Conservation (phyloP, 1,284 basidiomycete genomes). For the Albatrellus sp. region DNA sequence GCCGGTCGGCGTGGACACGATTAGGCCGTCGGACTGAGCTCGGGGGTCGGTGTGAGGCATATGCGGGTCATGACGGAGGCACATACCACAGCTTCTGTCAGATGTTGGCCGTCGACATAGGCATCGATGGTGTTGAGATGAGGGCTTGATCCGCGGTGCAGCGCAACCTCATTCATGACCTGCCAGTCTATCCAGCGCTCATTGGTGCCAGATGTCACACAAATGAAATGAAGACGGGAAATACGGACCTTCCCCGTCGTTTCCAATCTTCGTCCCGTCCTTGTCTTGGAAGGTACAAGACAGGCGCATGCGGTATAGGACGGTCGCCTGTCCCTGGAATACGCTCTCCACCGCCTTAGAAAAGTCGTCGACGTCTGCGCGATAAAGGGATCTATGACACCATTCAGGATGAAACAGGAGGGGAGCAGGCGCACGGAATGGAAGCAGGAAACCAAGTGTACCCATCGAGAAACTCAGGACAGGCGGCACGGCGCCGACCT, state of each 20-base stretch:
- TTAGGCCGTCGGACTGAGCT: conserved; percentile 83
- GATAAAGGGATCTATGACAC: background rate
- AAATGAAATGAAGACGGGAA: background rate
- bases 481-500: conserved; percentile 80
- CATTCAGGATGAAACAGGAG: background rate
- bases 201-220: background rate
- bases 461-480: conserved; percentile 96
- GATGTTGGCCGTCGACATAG: conserved; percentile 89
- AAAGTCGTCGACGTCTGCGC: conserved; percentile 70
- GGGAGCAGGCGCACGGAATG: conserved; percentile 68
- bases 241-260: conserved; percentile 40
- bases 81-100: conserved; percentile 90
- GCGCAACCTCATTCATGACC: conserved; percentile 94
- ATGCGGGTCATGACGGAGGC: conserved; percentile 3
- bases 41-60: conserved; percentile 6
- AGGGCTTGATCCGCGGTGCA: conserved; percentile 85
- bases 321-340: conserved; percentile 61
- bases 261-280: conserved; percentile 41
- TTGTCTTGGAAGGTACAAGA: conserved; percentile 67
- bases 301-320: conserved; percentile 81
- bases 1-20: conserved; percentile 92
- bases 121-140: conserved; percentile 93
- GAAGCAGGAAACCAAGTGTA: conserved; percentile 86
- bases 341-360: conserved; percentile 69
- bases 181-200: conserved; percentile 57